These are phyloP conservation scores for Dispira simplex DNA, from an alignment of 192 early-diverging fungal genomes.

Conservation along the genomic window DNA sequence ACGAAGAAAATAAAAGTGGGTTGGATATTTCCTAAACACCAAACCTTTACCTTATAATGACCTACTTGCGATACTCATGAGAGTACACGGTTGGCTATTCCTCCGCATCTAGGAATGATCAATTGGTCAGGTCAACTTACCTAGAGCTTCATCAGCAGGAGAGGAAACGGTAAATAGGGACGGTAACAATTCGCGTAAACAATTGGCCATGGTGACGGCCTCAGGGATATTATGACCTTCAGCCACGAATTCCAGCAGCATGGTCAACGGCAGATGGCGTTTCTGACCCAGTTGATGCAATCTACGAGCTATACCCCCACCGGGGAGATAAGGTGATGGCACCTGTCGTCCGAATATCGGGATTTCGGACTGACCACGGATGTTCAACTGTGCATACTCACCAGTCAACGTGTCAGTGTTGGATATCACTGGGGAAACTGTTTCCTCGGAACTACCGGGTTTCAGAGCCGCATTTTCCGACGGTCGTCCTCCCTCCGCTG, in stretches of 20 bases:
- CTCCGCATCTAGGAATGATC: background rate
- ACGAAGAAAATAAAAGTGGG: too few relatives aligned
- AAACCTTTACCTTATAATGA: too few relatives aligned
- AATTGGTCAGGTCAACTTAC: too few relatives aligned
- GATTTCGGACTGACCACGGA: background rate
- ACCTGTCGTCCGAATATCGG: slow-evolving; percentile 7
- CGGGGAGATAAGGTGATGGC: slow-evolving; percentile 30
- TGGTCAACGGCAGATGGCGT: slow-evolving; percentile 22
- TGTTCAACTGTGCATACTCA: background rate
- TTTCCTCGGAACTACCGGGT: background rate
- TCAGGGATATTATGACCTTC: slow-evolving; percentile 66
- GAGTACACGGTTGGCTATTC: too few relatives aligned
- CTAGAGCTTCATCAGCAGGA: background rate
- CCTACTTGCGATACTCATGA: too few relatives aligned
- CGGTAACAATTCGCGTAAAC: slow-evolving; percentile 18
- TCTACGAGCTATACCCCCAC: slow-evolving; percentile 38
- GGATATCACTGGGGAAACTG: slow-evolving; percentile 13
- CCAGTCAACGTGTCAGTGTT: slow-evolving; percentile 13
- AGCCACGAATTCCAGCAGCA: slow-evolving; percentile 42
- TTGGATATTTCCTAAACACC: too few relatives aligned
- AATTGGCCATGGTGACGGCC: slow-evolving; percentile 42
- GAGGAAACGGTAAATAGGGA: background rate
- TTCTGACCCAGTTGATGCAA: slow-evolving; percentile 29
- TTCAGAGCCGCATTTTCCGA: slow-evolving; percentile 7
- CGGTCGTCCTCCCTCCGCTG: background rate